phyloP scores from a whole-genome alignment of 371 early-diverging fungal species.

The Lichtheimia corymbifera region DNA sequence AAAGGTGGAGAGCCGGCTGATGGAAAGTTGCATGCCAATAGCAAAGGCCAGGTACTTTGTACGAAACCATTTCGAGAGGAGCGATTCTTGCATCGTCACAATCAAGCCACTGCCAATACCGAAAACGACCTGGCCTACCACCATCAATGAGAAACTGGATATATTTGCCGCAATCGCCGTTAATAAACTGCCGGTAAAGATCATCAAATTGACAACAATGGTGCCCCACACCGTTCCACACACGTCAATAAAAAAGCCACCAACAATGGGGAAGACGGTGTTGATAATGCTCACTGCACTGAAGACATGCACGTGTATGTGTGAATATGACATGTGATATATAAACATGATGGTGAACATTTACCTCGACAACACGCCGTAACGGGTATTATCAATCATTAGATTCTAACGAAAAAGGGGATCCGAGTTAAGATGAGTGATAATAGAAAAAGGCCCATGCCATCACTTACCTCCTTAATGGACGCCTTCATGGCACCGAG shows the following conservation, averaged over 20 bases:
- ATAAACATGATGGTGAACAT: constrained; percentile 38
- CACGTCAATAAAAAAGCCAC: constrained; percentile 52
- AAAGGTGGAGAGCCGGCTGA: constrained; percentile 52
- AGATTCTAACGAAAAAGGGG: constrained; percentile 29
- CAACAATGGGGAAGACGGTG: constrained; percentile 54
- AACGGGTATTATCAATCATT: constrained; percentile 47
- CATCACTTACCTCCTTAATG: constrained; percentile 22
- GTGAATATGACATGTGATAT: too few species aligned
- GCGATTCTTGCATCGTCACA: constrained; percentile 61
- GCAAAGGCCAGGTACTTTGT: constrained; percentile 35
- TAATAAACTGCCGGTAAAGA: constrained; percentile 48
- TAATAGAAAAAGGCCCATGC: not conserved
- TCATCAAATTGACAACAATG: constrained; percentile 37
- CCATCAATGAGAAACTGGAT: constrained; percentile 40
- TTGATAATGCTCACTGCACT: constrained; percentile 47
- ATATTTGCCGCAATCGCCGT: constrained; percentile 47
- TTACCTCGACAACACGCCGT: constrained; percentile 49
- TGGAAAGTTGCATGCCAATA: constrained; percentile 54
- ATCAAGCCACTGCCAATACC: constrained; percentile 59
- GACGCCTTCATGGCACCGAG: constrained; percentile 41
- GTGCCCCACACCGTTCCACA: constrained; percentile 57
- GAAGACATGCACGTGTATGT: too few species aligned
- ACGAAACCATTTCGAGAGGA: constrained; percentile 61
- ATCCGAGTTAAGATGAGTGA: not conserved
- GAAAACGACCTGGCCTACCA: constrained; percentile 53